A percentile compares a stretch with the other conserved stretches of the same genome.
phyloP scores from a whole-genome alignment of 2,329 filamentous ascomycete species.

The Pyrenochaeta sp. region DNA sequence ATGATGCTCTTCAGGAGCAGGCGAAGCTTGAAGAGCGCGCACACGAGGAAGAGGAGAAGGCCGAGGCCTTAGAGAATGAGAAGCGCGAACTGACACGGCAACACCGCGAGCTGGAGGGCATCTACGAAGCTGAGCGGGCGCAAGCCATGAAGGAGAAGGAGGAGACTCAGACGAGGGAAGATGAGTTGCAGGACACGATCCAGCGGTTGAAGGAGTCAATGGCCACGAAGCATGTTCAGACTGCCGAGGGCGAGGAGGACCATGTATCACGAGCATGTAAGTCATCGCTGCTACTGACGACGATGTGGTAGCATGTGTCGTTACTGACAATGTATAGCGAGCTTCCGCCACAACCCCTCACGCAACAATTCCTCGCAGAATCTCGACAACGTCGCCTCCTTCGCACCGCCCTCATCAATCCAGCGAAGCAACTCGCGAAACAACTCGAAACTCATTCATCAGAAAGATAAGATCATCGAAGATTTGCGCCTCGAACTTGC shows the following conservation, averaged over 20 bases:
- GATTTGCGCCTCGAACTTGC: slow-evolving; percentile 89
- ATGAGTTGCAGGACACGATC: slow-evolving; percentile 89
- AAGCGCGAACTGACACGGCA: slow-evolving; percentile 84
- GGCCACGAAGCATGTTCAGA: slow-evolving; percentile 72
- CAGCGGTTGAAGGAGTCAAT: slow-evolving; percentile 90
- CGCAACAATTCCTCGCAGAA: slow-evolving; percentile 65
- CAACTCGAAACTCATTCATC: slow-evolving; percentile 86
- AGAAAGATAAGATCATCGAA: slow-evolving; percentile 97
- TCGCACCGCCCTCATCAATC: slow-evolving; percentile 84
- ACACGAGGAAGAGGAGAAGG: slow-evolving; percentile 85
- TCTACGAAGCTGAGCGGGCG: slow-evolving; percentile 89
- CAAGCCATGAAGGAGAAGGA: slow-evolving; percentile 92
- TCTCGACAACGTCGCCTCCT: slow-evolving; percentile 79
- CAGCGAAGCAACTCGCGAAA: slow-evolving; percentile 89
- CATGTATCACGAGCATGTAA: slow-evolving; percentile 62
- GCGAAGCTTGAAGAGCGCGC: slow-evolving; percentile 84
- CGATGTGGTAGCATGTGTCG: neutral
- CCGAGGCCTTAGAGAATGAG: slow-evolving; percentile 82
- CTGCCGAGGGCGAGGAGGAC: slow-evolving; percentile 60
- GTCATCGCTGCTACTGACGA: slow-evolving; percentile 21
- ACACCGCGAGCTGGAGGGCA: slow-evolving; percentile 88
- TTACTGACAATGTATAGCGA: slow-evolving; percentile 45
- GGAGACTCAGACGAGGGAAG: slow-evolving; percentile 81
- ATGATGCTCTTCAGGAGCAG: slow-evolving; percentile 85
- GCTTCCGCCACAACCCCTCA: slow-evolving; percentile 55